Conservation (phyloP, 2,329 filamentous ascomycete species). For the Talaromyces sp. region DNA sequence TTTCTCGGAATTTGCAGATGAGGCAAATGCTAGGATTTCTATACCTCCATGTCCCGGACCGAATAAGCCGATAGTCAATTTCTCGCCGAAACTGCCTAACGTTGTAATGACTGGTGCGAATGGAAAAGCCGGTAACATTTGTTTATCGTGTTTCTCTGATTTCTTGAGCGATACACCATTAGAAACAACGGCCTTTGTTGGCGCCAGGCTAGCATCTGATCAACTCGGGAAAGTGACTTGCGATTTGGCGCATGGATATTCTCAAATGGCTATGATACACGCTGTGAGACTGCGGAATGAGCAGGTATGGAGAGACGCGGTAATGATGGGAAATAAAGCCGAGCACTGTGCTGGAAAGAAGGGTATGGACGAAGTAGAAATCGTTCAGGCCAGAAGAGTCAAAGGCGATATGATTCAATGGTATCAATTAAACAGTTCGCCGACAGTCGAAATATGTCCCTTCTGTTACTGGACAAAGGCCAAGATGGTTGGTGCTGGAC, state of each 20-base stretch:
- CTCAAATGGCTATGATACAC: not conserved
- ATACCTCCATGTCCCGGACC: not conserved
- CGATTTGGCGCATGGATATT: not conserved
- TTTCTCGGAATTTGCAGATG: not conserved
- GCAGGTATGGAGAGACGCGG: not conserved
- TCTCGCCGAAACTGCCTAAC: not conserved
- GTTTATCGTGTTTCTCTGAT: not conserved
- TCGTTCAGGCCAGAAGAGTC: not conserved
- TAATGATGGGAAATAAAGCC: not conserved
- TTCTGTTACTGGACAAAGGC: conserved; percentile 1
- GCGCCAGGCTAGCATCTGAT: not conserved
- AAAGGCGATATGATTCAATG: not conserved
- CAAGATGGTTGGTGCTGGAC: not conserved
- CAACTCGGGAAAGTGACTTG: not conserved
- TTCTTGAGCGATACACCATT: not conserved
- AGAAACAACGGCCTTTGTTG: not conserved
- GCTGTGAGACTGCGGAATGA: not conserved
- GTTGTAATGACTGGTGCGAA: not conserved
- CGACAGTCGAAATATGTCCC: not conserved
- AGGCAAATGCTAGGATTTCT: not conserved
- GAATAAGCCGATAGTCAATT: not conserved
- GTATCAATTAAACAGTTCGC: not conserved
- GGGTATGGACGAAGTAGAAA: not conserved
- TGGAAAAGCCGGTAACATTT: not conserved
- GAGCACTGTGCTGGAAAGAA: not conserved